Evolutionary conservation across 2,329 filamentous ascomycete species (phyloP), one percentile per base, ranked within the genome.

Genomic region (Penicillium sp.): DNA sequence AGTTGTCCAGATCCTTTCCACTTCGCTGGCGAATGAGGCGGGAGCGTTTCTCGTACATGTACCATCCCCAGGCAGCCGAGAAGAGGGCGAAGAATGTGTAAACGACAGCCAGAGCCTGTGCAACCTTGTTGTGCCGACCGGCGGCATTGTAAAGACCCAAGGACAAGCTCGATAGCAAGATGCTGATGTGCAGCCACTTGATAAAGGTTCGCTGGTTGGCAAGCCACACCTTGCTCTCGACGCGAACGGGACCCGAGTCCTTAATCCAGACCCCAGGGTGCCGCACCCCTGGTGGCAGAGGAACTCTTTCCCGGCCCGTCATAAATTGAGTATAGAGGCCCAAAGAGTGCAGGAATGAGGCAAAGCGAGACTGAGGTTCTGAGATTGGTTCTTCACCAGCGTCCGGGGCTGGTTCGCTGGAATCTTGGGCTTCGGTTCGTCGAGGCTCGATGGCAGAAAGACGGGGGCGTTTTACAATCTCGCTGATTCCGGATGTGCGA

Each of bases 201-300:
- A 98, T 82, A 61, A 95, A 98, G 0, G 92, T 98, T 45, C 92
- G 83, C 68, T 98, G 90, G 65, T 98, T 98, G 37, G 92, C 92
- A 40, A 98, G 81, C 90, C 92, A 98, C 18, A 98, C 90, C 67
- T 98, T 98, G 45, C 87, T 88, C 69, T 98, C 92, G 40, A 98
- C 87, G 59, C 88, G 84, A 48, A 96, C 76, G 23, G 88, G 85
- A 2, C 92, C 90, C 22, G 84, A 77, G 65, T 98, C 93, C 71
- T 98, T 98, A 72, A 98, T 85, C 81, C 90, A 93, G 49, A 80
- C 75, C 6, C 76, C 79, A 1, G 92, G 92, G 58, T 93, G 81
- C 14, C 77, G 77, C n/a, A 98, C 86, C 20, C 92, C 92, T 16
- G 88, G 84, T 0, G 92, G 92, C 2, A 96, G 72, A 35, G 73